Evolutionary conservation across 352 stramenopile genomes (phyloP).

Genomic region (Pythium monospermum): DNA sequence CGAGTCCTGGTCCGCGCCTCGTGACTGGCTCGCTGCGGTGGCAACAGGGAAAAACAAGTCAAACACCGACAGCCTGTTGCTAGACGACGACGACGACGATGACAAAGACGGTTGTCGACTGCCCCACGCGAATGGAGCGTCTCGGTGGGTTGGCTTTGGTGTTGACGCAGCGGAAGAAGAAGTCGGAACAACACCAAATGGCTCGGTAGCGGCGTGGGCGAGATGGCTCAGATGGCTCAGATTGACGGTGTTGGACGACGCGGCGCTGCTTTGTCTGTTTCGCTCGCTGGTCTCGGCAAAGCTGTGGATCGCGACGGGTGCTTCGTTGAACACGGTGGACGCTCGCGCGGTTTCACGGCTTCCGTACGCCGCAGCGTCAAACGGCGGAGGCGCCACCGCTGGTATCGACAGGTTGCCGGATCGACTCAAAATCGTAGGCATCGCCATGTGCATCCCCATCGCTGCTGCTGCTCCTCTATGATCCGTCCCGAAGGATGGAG

Average conservation of each 20-base stretch:
- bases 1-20: too few relatives aligned
- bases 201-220: not conserved
- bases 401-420: not conserved
- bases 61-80: constrained; percentile 36
- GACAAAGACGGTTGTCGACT: too few relatives aligned
- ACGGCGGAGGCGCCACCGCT: not conserved
- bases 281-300: constrained; percentile 48
- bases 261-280: constrained; percentile 8
- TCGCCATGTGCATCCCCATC: constrained; percentile 8
- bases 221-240: constrained; percentile 7
- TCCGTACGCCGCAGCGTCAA: constrained; percentile 10
- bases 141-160: constrained; percentile 1
- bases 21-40: not conserved
- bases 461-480: not conserved
- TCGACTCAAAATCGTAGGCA: constrained; percentile 17
- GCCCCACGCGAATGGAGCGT: not conserved
- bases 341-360: not conserved
- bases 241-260: not conserved
- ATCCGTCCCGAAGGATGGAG: constrained; percentile 2
- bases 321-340: constrained; percentile 42
- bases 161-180: constrained; percentile 3
- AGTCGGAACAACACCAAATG: too few relatives aligned
- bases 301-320: constrained; percentile 49
- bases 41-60: constrained; percentile 54
- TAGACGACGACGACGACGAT: too few relatives aligned